Base-by-base conservation (phyloP, 2,329 filamentous ascomycete species). In the Fusarium torreyae region DNA sequence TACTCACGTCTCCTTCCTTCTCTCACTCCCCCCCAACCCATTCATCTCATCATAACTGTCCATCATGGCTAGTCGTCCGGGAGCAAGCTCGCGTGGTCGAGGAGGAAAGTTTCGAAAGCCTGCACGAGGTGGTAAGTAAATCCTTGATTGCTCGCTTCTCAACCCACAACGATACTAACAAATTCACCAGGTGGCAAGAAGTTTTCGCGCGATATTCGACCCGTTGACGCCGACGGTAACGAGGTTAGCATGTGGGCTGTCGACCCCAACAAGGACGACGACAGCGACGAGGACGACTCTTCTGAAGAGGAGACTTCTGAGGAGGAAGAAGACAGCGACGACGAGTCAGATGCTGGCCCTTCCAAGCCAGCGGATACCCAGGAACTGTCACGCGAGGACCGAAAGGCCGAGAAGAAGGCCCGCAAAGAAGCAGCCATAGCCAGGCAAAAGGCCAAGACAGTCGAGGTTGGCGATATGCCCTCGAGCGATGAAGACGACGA, bases 21-120 rank as follows among this genome's bases (percentile, higher is more conserved):
- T 20, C 28, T 36, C 33, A 13, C 24, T 53, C n/a, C 20, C 26
- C 15, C 50, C 33, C 38, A 9, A 38, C 43, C 46, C 40, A 59
- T 49, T 55, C 36, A 49, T 34, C 50, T 48, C 28, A 57, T 38
- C 39, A 58, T 39, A 51, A 39, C 46, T 58, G 28, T 46, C 62
- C 76, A 82, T 74, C 51, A 86, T 88, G 86, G 79, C 84, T 77
- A 79, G 80, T 67, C 78, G 78, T 62, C 81, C 85, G 43, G 84
- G 83, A 69, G 43, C 54, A 46, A 84, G 79, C 79, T 86, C 91
- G 70, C 88, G 94, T 78, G 94, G 93, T 74, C 92, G 94, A 78
- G 94, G 92, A 76, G 94, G 94, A 82, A 98, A 98, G 84, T 97
- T 95, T 81, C 92, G 90, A 84, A 98, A 98, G 85, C 94, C 92